Evolutionary conservation across 1,139 yeast genomes (phyloP).

Genomic region (Trichomonascaceae sp.): DNA sequence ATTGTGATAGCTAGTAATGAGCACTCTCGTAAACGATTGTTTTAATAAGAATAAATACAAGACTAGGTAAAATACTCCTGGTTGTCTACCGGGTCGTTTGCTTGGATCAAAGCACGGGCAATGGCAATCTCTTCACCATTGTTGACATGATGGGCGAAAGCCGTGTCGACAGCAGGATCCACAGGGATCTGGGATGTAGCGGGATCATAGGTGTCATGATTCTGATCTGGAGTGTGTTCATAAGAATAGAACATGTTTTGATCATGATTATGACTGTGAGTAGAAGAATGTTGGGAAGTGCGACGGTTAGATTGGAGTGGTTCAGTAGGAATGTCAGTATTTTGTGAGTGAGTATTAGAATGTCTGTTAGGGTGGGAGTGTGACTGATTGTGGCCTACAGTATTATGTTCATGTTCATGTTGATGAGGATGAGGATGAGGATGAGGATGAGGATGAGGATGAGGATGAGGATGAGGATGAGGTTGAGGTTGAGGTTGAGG

Average conservation of each 20-base stretch:
- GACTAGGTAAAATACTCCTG: not conserved
- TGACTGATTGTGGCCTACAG: too few relatives aligned
- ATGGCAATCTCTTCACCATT: conserved; percentile 47
- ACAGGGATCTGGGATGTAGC: conserved; percentile 33
- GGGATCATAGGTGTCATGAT: conserved; percentile 4
- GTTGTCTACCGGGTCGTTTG: conserved; percentile 28
- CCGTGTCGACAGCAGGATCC: conserved; percentile 48
- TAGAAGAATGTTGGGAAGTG: too few relatives aligned
- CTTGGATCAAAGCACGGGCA: conserved; percentile 53
- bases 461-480: conserved; percentile 7
- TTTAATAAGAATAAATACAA: conserved; percentile 52
- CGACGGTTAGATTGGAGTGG: too few relatives aligned
- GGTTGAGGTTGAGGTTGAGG: conserved; percentile 3
- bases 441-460: conserved; percentile 3
- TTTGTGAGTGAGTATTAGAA: too few relatives aligned
- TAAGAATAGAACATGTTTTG: not conserved
- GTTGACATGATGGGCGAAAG: conserved; percentile 35
- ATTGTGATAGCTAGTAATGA: not conserved
- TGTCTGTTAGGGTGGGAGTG: too few relatives aligned
- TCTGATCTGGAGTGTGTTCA: conserved; percentile 1
- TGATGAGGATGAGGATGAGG: conserved; percentile 5
- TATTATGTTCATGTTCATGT: too few relatives aligned
- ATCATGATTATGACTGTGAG: not conserved
- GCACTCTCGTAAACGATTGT: conserved; percentile 31
- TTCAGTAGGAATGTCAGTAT: too few relatives aligned